Percentiles rank a stretch among this genome's conserved stretches.
Conservation (phyloP, 208 protist species). For the Porcisia hertigi region DNA sequence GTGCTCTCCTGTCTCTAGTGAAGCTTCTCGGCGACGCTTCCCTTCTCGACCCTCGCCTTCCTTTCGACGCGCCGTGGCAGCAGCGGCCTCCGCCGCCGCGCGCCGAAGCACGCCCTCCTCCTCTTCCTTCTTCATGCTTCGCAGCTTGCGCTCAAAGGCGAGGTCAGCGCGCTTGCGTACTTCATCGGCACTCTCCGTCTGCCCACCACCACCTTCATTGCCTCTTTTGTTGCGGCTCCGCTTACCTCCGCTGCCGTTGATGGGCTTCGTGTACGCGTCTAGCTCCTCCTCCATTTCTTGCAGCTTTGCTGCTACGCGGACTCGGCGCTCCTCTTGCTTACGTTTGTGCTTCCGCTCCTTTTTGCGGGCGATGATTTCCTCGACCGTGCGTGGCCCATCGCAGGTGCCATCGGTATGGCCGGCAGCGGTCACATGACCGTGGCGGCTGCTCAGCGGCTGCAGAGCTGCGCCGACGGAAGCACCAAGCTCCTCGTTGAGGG, state of each 20-base stretch:
- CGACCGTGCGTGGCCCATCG: slow-evolving; percentile 24
- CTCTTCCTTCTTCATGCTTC: slow-evolving; percentile 30
- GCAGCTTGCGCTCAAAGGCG: slow-evolving; percentile 47
- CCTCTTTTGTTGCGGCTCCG: slow-evolving; percentile 33
- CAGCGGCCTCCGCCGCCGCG: neutral
- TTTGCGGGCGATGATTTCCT: slow-evolving; percentile 78
- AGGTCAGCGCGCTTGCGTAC: slow-evolving; percentile 29
- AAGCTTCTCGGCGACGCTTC: slow-evolving; percentile 15
- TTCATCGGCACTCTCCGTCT: slow-evolving; percentile 4
- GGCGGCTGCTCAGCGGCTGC: slow-evolving; percentile 12
- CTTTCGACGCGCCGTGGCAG: neutral
- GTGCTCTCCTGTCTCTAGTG: neutral
- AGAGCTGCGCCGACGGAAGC: slow-evolving; percentile 25
- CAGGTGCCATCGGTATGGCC: neutral
- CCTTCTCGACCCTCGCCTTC: neutral
- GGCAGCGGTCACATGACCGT: neutral
- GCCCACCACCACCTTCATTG: slow-evolving; percentile 17
- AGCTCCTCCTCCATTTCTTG: slow-evolving; percentile 53
- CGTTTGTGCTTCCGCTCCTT: slow-evolving; percentile 81
- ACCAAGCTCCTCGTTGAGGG: slow-evolving; percentile 44
- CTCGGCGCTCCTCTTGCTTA: slow-evolving; percentile 57
- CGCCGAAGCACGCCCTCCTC: slow-evolving; percentile 17
- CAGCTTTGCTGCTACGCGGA: slow-evolving; percentile 43
- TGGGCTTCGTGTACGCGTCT: slow-evolving; percentile 34
- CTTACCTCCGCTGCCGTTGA: slow-evolving; percentile 25